Conservation (phyloP, 768 basidiomycete genomes). For the Suillus decipiens region DNA sequence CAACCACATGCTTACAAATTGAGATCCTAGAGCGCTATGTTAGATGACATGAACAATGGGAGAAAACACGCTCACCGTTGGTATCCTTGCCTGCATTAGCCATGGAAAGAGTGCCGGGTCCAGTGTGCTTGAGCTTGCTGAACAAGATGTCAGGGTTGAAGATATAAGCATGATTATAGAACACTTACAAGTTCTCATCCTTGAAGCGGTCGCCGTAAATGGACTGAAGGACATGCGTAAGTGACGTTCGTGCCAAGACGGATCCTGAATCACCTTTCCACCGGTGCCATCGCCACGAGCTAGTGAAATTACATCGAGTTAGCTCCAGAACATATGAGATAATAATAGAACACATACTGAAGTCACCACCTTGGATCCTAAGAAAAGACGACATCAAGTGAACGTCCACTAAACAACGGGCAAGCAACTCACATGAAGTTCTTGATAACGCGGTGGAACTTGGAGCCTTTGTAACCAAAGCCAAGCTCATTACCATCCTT, state of each 20-base stretch:
- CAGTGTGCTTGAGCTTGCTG: constrained; percentile 95
- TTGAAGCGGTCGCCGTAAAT: constrained; percentile 91
- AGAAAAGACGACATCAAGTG: constrained; percentile 8
- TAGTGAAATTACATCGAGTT: constrained; percentile 31
- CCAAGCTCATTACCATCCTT: constrained; percentile 68
- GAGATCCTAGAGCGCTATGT: constrained; percentile 58
- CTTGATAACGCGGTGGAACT: constrained; percentile 96
- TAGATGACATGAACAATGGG: constrained; percentile 5
- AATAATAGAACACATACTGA: constrained; percentile 59
- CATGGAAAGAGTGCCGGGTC: constrained; percentile 88
- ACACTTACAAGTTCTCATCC: constrained; percentile 91
- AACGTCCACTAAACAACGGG: neutral
- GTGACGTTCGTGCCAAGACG: neutral
- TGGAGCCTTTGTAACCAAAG: constrained; percentile 92
- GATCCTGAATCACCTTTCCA: constrained; percentile 62
- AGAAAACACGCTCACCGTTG: constrained; percentile 60
- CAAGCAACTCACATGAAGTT: constrained; percentile 72
- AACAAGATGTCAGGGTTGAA: constrained; percentile 1
- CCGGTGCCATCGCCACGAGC: constrained; percentile 88
- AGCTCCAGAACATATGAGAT: constrained; percentile 19
- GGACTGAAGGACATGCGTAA: constrained; percentile 46
- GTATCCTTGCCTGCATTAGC: constrained; percentile 93
- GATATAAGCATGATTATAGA: neutral
- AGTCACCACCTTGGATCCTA: constrained; percentile 98
- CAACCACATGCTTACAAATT: constrained; percentile 62